Evolutionary conservation across 2,329 filamentous ascomycete genomes (phyloP).

Genomic region (Paecilomyces sp.): DNA sequence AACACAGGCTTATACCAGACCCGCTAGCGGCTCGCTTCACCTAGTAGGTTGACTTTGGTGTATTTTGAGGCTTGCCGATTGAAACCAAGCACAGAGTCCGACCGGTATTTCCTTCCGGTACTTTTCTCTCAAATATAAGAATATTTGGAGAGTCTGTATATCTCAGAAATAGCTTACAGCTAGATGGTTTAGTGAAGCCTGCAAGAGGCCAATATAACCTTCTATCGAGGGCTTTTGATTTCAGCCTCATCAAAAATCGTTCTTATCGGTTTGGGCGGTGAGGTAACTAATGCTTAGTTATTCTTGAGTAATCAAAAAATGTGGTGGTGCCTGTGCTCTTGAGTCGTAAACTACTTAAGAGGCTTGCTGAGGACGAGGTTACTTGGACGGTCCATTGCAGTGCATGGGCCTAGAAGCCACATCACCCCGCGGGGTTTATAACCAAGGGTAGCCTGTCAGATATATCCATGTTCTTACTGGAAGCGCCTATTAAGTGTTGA

Average conservation of each 20-base stretch:
- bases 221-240: not conserved
- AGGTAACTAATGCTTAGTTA: not conserved
- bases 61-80: not conserved
- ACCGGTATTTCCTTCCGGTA: too few species aligned
- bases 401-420: not conserved
- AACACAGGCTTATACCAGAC: not conserved
- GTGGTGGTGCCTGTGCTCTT: too few species aligned
- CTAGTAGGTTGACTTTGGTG: not conserved
- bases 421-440: not conserved
- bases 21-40: not conserved
- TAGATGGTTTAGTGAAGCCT: not conserved
- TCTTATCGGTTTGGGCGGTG: not conserved
- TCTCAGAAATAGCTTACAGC: not conserved
- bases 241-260: not conserved
- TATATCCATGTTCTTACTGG: too few species aligned
- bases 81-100: too few species aligned
- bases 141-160: too few species aligned
- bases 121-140: too few species aligned
- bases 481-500: not conserved
- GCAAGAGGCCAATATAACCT: not conserved
- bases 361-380: not conserved
- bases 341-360: too few species aligned
- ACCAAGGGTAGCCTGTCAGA: too few species aligned
- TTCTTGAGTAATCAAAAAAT: not conserved
- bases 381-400: not conserved